Percentiles rank a stretch among this genome's conserved stretches.
Evolutionary conservation across 331 rosid species (phyloP).

Genomic region (Quercus phellos): DNA sequence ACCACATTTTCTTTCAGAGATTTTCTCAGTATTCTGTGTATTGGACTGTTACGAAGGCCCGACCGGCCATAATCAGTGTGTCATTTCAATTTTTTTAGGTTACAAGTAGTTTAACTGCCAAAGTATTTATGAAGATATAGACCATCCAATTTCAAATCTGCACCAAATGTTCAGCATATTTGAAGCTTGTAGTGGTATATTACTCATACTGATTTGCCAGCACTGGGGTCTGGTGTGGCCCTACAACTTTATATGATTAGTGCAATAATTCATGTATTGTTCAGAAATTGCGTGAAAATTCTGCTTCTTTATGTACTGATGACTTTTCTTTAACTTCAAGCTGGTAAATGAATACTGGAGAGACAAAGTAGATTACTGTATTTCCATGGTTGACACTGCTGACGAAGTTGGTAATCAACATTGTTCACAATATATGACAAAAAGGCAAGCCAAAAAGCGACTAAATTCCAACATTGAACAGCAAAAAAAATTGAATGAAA

Average conservation of each 20-base stretch:
- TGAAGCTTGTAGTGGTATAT: not conserved
- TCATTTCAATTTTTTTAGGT: constrained; percentile 22
- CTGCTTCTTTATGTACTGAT: not conserved
- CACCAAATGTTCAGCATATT: not conserved
- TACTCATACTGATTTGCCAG: not conserved
- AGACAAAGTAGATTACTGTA: not conserved
- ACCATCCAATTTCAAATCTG: not conserved
- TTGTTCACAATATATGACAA: too few species aligned
- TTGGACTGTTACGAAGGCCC: constrained; percentile 27
- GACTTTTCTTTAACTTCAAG: not conserved
- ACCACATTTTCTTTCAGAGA: not conserved
- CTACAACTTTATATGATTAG: not conserved
- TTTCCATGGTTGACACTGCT: not conserved
- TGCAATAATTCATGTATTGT: not conserved
- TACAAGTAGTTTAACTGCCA: not conserved
- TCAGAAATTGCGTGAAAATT: not conserved
- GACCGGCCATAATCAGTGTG: constrained; percentile 20
- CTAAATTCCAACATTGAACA: not conserved
- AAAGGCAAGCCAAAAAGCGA: too few species aligned
- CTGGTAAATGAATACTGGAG: not conserved
- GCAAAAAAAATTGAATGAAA: not conserved
- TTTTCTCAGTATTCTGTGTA: constrained; percentile 4
- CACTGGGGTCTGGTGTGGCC: too few species aligned
- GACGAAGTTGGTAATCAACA: not conserved
- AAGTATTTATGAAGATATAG: not conserved